phyloP scores from a whole-genome alignment of 2,329 filamentous ascomycete genomes.

The Colletotrichum tropicicola region DNA sequence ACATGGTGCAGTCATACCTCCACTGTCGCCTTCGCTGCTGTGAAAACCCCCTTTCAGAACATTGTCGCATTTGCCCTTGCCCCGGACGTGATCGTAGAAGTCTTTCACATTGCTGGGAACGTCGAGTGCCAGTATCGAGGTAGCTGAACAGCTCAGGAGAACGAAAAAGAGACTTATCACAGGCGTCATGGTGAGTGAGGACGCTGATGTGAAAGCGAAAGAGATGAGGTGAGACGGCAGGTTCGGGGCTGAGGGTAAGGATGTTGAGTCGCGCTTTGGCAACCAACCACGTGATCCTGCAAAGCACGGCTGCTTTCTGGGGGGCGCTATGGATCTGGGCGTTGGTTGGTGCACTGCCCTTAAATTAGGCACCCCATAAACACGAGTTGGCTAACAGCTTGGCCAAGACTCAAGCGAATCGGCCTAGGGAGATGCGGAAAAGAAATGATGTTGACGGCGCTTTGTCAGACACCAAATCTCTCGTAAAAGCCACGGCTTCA shows the following conservation, averaged over 20 bases:
- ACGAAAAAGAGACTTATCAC: neutral
- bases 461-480: neutral
- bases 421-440: neutral
- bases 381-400: constrained; percentile 10
- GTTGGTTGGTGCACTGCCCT: constrained; percentile 13
- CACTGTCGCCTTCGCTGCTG: constrained; percentile 45
- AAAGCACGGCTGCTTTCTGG: neutral
- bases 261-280: constrained; percentile 7
- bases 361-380: constrained; percentile 6
- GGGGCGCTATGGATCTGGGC: neutral
- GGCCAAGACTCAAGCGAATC: neutral
- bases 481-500: too few relatives aligned
- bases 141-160: neutral
- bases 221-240: constrained; percentile 17
- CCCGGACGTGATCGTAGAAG: constrained; percentile 51
- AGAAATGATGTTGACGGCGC: neutral
- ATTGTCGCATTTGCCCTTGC: constrained; percentile 47
- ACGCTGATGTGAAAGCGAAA: neutral
- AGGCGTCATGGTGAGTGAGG: neutral
- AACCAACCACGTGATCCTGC: constrained; percentile 12
- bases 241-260: neutral
- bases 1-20: constrained; percentile 38
- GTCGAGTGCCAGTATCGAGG: constrained; percentile 35
- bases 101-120: constrained; percentile 50
- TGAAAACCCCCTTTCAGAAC: constrained; percentile 50